A percentile compares a stretch with the other conserved stretches of the same genome.
phyloP scores from a whole-genome alignment of 2,329 filamentous ascomycete species.

The Raffaelea ambrosiae region DNA sequence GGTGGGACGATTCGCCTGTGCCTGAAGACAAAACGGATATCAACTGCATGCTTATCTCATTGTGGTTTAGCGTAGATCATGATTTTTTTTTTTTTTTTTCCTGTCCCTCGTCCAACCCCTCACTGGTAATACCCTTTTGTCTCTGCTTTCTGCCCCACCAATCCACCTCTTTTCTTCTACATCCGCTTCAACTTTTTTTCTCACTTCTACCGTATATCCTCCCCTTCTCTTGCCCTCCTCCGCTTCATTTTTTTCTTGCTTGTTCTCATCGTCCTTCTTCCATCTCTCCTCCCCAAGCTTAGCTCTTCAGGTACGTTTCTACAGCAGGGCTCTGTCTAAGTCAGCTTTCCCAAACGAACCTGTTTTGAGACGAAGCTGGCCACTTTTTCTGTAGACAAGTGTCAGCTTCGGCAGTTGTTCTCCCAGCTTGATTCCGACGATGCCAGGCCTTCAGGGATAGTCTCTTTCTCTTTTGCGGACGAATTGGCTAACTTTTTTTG shows the following conservation, averaged over 20 bases:
- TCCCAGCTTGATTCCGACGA: too few species aligned
- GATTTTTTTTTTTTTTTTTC: background rate
- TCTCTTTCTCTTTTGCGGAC: too few species aligned
- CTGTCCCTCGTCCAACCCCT: slow-evolving; percentile 1
- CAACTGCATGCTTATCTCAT: too few species aligned
- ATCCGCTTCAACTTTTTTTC: background rate
- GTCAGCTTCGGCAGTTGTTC: too few species aligned
- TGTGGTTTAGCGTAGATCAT: background rate
- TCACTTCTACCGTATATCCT: background rate
- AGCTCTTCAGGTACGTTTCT: too few species aligned
- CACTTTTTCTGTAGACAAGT: too few species aligned
- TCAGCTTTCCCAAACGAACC: too few species aligned
- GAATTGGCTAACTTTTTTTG: background rate
- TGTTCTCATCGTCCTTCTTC: background rate
- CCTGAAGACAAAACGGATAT: too few species aligned
- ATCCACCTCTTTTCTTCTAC: background rate
- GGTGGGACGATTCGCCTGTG: too few species aligned
- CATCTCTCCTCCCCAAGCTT: background rate
- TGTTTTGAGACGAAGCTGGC: too few species aligned
- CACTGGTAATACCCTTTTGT: slow-evolving; percentile 1
- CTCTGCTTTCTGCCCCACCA: slow-evolving; percentile 3
- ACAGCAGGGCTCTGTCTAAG: too few species aligned
- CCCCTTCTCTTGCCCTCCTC: background rate
- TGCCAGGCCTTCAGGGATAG: too few species aligned
- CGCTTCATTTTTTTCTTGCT: slow-evolving; percentile 2